Percentiles rank a stretch among this genome's conserved stretches.
These are phyloP conservation scores for Tylopilus vinaceipallidus DNA, from an alignment of 768 basidiomycete species.

Conservation along the genomic window DNA sequence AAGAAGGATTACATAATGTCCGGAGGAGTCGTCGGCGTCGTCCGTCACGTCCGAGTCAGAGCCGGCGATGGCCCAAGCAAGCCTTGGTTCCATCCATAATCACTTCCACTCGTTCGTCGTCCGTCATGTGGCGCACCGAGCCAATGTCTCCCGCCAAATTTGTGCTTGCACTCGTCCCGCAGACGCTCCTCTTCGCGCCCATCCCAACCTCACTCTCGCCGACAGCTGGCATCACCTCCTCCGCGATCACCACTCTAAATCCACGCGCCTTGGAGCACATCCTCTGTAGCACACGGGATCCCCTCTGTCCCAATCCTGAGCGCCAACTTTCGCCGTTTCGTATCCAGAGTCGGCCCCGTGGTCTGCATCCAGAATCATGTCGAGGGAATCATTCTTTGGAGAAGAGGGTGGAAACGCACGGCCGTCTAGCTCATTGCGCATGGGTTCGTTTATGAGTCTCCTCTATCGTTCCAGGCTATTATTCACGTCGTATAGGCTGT, in stretches of 20 bases:
- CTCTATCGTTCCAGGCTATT: not conserved
- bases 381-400: conserved; percentile 86
- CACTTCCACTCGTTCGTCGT: not conserved
- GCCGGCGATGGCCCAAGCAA: too few relatives aligned
- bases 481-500: conserved; percentile 48
- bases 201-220: conserved; percentile 16
- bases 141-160: conserved; percentile 28
- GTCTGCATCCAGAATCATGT: conserved; percentile 90
- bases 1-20: too few relatives aligned
- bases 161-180: conserved; percentile 39
- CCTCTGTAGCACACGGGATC: conserved; percentile 60
- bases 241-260: conserved; percentile 23
- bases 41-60: too few relatives aligned
- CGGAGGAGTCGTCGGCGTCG: too few relatives aligned
- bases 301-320: conserved; percentile 77
- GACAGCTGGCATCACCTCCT: conserved; percentile 9
- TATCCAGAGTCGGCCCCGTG: conserved; percentile 69
- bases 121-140: conserved; percentile 13
- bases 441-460: conserved; percentile 70
- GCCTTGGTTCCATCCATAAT: too few relatives aligned
- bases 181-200: conserved; percentile 31
- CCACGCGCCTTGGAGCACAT: conserved; percentile 4
- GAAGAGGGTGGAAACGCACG: conserved; percentile 69
- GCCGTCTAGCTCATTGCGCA: conserved; percentile 73
- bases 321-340: conserved; percentile 65